Conservation (phyloP, 805 yeast genomes). For the Ogataea dorogensis region DNA sequence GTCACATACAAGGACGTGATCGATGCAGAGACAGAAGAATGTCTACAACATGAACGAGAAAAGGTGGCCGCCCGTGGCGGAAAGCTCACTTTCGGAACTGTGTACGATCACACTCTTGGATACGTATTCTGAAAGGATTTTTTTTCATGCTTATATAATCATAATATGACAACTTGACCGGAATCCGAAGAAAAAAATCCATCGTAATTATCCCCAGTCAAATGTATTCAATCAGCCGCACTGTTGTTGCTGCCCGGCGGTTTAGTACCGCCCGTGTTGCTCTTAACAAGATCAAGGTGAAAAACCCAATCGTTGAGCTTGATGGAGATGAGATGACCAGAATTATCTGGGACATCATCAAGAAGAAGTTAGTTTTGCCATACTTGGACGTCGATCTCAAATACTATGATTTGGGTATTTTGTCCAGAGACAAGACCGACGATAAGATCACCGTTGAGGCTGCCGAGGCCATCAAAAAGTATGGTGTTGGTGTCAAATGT, state of each 20-base stretch:
- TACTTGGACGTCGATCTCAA: constrained; percentile 71
- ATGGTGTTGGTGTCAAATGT: constrained; percentile 81
- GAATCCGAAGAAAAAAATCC: constrained; percentile 10
- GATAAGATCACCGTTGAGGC: constrained; percentile 78
- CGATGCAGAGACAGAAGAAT: constrained; percentile 51
- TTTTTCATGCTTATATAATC: constrained; percentile 8
- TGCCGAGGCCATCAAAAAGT: constrained; percentile 69
- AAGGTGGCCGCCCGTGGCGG: constrained; percentile 19
- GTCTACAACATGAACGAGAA: constrained; percentile 19
- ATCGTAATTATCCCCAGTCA: background rate
- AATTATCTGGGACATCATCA: constrained; percentile 77
- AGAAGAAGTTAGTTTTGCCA: constrained; percentile 63
- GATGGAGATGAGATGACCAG: constrained; percentile 90
- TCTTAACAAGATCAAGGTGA: constrained; percentile 62
- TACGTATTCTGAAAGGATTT: constrained; percentile 24
- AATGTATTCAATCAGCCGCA: constrained; percentile 6
- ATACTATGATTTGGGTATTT: constrained; percentile 71
- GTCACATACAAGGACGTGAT: constrained; percentile 53
- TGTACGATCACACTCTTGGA: constrained; percentile 33
- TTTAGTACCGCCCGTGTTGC: constrained; percentile 28
- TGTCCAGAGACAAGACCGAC: constrained; percentile 65
- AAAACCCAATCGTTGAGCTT: constrained; percentile 71
- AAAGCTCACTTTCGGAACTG: constrained; percentile 24
- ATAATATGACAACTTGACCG: constrained; percentile 1
- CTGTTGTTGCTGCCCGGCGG: constrained; percentile 16